A percentile compares a stretch with the other conserved stretches of the same genome.
phyloP scores from a whole-genome alignment of 2,329 filamentous ascomycete genomes.

The Cercospora sp. region DNA sequence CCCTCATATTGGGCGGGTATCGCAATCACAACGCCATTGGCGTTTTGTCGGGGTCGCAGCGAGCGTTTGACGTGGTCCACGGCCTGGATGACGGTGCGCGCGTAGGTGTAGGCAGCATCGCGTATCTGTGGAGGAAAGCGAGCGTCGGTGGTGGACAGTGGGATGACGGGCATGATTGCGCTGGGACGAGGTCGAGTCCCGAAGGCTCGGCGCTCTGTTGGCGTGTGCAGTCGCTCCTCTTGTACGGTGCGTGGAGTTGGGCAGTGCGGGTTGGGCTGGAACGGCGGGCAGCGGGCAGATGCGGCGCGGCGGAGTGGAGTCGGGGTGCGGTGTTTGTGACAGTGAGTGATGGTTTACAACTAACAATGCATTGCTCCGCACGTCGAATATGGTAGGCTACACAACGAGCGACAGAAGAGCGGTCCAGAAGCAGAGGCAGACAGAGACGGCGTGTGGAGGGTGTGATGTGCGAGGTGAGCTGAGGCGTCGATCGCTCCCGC shows the following conservation, averaged over 20 bases:
- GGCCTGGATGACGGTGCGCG: slow-evolving; percentile 13
- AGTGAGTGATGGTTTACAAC: not conserved
- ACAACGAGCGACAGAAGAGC: slow-evolving; percentile 14
- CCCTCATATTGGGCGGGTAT: slow-evolving; percentile 56
- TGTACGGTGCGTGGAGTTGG: not conserved
- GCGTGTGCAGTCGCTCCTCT: not conserved
- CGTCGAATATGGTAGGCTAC: not conserved
- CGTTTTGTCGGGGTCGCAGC: slow-evolving; percentile 26
- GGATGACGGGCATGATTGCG: slow-evolving; percentile 21
- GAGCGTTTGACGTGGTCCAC: slow-evolving; percentile 11
- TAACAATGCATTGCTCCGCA: not conserved
- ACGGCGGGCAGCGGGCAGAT: not conserved
- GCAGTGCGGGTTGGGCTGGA: not conserved
- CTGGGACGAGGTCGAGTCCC: not conserved
- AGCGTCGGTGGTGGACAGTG: slow-evolving; percentile 21
- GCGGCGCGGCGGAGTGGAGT: not conserved
- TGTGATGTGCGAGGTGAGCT: not conserved
- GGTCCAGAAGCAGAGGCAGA: not conserved
- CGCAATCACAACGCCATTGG: slow-evolving; percentile 17
- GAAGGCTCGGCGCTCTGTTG: not conserved
- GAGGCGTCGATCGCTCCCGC: not conserved
- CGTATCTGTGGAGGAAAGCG: slow-evolving; percentile 32
- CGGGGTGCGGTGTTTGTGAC: not conserved
- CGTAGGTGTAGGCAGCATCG: slow-evolving; percentile 8
- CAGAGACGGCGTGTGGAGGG: not conserved